phyloP scores from a whole-genome alignment of 2,329 filamentous ascomycete species.

The Diaporthe caulivora region DNA sequence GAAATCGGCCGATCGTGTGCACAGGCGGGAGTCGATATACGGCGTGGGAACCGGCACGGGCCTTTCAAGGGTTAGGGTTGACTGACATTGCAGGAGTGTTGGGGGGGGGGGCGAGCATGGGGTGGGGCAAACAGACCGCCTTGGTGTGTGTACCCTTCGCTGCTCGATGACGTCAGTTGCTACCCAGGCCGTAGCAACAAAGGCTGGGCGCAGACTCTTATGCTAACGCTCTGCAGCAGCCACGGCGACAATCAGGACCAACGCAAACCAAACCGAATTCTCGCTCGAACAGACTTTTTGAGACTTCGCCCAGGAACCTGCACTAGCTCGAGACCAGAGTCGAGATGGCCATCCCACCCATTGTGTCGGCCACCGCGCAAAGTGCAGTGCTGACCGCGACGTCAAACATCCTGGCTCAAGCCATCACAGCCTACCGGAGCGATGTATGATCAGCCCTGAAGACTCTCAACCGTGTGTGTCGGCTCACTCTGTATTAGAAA shows the following conservation, averaged over 20 bases:
- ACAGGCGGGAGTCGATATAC: slow-evolving; percentile 40
- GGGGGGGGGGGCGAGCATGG: not conserved
- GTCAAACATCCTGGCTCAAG: slow-evolving; percentile 81
- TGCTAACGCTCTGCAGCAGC: not conserved
- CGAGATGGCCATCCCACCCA: slow-evolving; percentile 59
- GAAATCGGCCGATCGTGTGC: slow-evolving; percentile 28
- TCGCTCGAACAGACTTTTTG: not conserved
- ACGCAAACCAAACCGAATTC: not conserved
- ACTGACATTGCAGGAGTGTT: not conserved
- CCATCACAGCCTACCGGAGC: slow-evolving; percentile 71
- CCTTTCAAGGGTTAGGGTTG: slow-evolving; percentile 36
- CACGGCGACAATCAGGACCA: not conserved
- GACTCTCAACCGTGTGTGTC: not conserved
- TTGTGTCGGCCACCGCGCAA: slow-evolving; percentile 73
- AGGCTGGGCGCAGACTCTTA: slow-evolving; percentile 17
- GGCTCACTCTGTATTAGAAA: slow-evolving; percentile 54
- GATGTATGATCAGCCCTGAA: slow-evolving; percentile 58
- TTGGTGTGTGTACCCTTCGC: not conserved
- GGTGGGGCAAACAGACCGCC: not conserved
- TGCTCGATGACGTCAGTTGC: slow-evolving; percentile 7
- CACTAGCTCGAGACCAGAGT: slow-evolving; percentile 5
- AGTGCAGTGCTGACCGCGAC: slow-evolving; percentile 73
- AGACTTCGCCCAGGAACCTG: not conserved
- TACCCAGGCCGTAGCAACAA: not conserved
- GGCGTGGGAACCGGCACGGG: slow-evolving; percentile 36